Base-by-base conservation (phyloP, 1,139 yeast genomes). In the Diutina scorzettiae region DNA sequence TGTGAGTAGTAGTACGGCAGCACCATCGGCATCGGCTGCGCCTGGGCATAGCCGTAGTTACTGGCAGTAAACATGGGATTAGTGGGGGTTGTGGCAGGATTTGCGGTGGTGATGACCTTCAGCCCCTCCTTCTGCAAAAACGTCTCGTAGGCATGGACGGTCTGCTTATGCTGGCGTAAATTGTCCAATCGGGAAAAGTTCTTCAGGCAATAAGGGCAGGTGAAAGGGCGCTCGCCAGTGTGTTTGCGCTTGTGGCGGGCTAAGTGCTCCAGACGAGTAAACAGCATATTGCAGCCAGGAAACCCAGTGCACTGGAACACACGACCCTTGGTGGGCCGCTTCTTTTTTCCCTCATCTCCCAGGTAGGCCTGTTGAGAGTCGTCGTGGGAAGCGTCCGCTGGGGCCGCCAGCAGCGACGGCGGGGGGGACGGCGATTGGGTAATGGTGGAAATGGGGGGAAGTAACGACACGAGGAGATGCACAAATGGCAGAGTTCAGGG, bases 161-260 rank as follows among this genome's bases (percentile, higher is more conserved):
- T 84, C 55, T 86, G 95, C 48, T 82, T 81, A 60, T 89, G 96
- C 60, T 89, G 97, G 45, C 96, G 73, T 48, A 89, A 67, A 56
- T 89, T 89, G 60, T 89, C 97, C 48, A 86, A 64, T 41, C 96
- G 69, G 24, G 91, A 79, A 56, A 89, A 89, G 54, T 79, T 75
- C 53, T 87, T 78, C 37, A 78, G 69, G 59, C 97, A 89, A 53
- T 71, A 76, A 42, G 83, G 83, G 59, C 97, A 89, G 44, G 85
- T 78, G 58, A 86, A 89, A 1, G 97, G 97, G 44, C 95, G 69
- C 59, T 89, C 97, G 37, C 96, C 97, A 1, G 96, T 87, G 57
- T 87, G 97, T 55, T 87, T 89, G 42, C 96, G 66, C 43, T 86
- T 82, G 62, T 87, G 97, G 47, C 97, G 71, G 2, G 96, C 95